Percentiles rank a stretch among this genome's conserved stretches.
Conservation (phyloP, 1,284 basidiomycete species). For the Xerocomus amazonicus region DNA sequence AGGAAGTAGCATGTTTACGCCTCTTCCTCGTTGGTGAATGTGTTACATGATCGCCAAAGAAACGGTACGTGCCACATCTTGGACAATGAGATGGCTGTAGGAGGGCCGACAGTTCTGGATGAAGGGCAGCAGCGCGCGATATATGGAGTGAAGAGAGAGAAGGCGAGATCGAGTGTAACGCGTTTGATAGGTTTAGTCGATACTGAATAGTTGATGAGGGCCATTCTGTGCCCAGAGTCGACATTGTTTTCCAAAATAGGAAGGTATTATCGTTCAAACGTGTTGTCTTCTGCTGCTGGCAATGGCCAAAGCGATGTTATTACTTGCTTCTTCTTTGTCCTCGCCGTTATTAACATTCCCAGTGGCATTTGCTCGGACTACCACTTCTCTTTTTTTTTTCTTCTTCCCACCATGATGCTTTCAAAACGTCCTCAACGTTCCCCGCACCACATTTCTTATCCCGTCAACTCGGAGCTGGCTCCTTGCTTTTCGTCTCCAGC, state of each 20-base stretch:
- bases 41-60: constrained; percentile 28
- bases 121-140: constrained; percentile 35
- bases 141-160: constrained; percentile 59
- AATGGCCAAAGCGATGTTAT: constrained; percentile 7
- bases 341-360: constrained; percentile 7
- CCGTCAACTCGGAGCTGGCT: constrained; percentile 48
- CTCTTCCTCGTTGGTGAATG: constrained; percentile 12
- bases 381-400: background rate
- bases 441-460: constrained; percentile 40
- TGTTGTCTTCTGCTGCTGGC: constrained; percentile 22
- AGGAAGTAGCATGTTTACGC: constrained; percentile 2
- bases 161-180: constrained; percentile 48
- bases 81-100: constrained; percentile 39
- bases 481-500: constrained; percentile 36
- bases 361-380: background rate
- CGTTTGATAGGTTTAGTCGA: constrained; percentile 44
- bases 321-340: constrained; percentile 14
- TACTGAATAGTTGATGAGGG: constrained; percentile 40
- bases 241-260: constrained; percentile 24
- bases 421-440: constrained; percentile 23
- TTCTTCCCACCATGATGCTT: constrained; percentile 24
- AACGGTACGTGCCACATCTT: constrained; percentile 48
- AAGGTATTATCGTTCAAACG: constrained; percentile 24
- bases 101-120: constrained; percentile 29
- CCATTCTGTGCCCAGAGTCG: background rate